A percentile compares a stretch with the other conserved stretches of the same genome.
These are phyloP conservation scores for Linum usitatissimum DNA, from an alignment of 345 rosid genomes.

Conservation along the genomic window DNA sequence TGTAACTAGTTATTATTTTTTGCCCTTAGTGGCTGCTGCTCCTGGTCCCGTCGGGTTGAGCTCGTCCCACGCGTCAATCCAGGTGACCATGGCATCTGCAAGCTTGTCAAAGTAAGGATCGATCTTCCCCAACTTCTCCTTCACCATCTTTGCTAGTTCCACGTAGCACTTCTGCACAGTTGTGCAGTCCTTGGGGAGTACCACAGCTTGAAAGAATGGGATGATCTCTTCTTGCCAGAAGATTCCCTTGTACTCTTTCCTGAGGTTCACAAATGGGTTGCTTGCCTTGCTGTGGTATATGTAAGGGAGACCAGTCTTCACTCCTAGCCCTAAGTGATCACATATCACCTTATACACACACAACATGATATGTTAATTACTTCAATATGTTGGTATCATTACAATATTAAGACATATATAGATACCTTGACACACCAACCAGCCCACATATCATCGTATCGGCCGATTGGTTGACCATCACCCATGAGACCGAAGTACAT, in stretches of 20 bases:
- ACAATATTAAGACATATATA: no score
- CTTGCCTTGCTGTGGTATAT: constrained; percentile 94
- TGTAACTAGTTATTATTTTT: no score
- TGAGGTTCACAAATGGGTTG: constrained; percentile 83
- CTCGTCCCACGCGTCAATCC: constrained; percentile 98
- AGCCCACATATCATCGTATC: constrained; percentile 98
- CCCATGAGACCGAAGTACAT: constrained; percentile 99
- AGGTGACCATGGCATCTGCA: constrained; percentile 82
- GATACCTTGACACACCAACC: constrained; percentile 90
- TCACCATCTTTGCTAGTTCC: constrained; percentile 67
- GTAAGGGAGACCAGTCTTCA: constrained; percentile 82
- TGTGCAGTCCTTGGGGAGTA: constrained; percentile 64
- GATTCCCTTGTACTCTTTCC: constrained; percentile 85
- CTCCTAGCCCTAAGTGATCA: constrained; percentile 77
- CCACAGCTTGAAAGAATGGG: constrained; percentile 65
- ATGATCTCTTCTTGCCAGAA: constrained; percentile 96
- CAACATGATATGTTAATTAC: background rate
- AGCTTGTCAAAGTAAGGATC: constrained; percentile 87
- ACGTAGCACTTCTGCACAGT: constrained; percentile 76
- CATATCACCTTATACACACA: constrained; percentile 52
- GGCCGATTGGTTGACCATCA: constrained; percentile 92
- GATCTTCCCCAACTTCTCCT: constrained; percentile 61
- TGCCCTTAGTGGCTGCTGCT: constrained; percentile 20
- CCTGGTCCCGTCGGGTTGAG: constrained; percentile 45
- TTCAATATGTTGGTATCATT: no score